Evolutionary conservation across 2,329 filamentous ascomycete genomes (phyloP).

Genomic region (Fusarium ramigenum): DNA sequence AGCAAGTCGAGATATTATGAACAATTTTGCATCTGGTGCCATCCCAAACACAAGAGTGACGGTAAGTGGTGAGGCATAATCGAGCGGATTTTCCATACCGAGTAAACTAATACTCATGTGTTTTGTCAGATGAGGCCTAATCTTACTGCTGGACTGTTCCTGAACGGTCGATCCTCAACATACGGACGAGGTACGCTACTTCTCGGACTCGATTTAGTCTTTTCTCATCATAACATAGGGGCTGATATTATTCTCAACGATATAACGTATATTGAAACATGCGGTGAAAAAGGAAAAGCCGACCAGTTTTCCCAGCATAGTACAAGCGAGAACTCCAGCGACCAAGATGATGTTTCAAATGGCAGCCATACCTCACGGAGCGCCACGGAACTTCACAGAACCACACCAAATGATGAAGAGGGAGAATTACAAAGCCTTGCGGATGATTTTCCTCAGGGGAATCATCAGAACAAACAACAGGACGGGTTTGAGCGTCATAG

Average conservation of each 20-base stretch:
- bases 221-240: slow-evolving; percentile 45
- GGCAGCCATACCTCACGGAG: neutral
- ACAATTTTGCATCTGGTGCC: slow-evolving; percentile 64
- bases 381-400: neutral
- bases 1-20: slow-evolving; percentile 59
- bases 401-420: neutral
- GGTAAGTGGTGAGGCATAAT: slow-evolving; percentile 34
- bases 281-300: slow-evolving; percentile 19
- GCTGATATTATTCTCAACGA: slow-evolving; percentile 63
- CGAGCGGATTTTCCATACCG: neutral
- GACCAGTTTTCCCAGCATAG: neutral
- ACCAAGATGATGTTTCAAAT: neutral
- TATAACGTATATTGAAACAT: slow-evolving; percentile 54
- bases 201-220: neutral
- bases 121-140: slow-evolving; percentile 46
- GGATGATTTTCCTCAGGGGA: neutral
- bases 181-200: slow-evolving; percentile 29
- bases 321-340: neutral
- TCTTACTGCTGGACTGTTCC: slow-evolving; percentile 47
- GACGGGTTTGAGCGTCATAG: neutral
- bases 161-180: slow-evolving; percentile 45
- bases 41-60: slow-evolving; percentile 54
- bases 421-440: neutral
- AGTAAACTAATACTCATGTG: neutral
- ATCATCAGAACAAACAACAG: neutral